Evolutionary conservation across 2,329 filamentous ascomycete species (phyloP).

Genomic region (Akanthomyces uredinophilus): DNA sequence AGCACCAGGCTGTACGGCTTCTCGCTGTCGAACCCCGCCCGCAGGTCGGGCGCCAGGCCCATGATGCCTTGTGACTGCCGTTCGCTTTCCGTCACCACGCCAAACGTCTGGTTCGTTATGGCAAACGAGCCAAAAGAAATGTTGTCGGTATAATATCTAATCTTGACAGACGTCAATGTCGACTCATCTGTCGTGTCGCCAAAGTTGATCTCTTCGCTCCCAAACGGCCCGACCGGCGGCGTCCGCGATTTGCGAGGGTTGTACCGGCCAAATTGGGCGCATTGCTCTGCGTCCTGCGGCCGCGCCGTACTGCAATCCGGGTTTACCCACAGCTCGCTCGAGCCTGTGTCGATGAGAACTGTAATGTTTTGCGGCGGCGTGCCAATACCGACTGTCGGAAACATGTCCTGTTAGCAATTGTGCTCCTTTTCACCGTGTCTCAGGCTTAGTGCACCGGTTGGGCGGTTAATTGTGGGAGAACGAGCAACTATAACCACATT

Average conservation of each 20-base stretch:
- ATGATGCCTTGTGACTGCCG: slow-evolving; percentile 48
- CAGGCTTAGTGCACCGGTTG: neutral
- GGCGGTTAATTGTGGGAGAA: neutral
- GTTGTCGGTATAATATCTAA: slow-evolving; percentile 43
- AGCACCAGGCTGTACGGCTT: slow-evolving; percentile 49
- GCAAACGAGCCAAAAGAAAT: slow-evolving; percentile 41
- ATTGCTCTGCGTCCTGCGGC: slow-evolving; percentile 32
- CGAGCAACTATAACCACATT: neutral
- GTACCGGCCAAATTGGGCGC: slow-evolving; percentile 39
- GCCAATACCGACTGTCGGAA: slow-evolving; percentile 36
- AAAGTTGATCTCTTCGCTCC: slow-evolving; percentile 34
- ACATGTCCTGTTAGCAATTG: neutral
- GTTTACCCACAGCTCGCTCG: slow-evolving; percentile 52
- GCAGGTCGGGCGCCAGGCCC: slow-evolving; percentile 41
- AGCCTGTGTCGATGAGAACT: slow-evolving; percentile 48
- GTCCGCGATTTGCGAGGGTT: slow-evolving; percentile 37
- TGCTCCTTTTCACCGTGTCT: neutral
- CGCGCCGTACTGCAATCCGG: slow-evolving; percentile 40
- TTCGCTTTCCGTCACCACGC: slow-evolving; percentile 40
- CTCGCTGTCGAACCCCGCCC: slow-evolving; percentile 32
- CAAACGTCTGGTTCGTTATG: slow-evolving; percentile 45
- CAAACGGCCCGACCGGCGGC: slow-evolving; percentile 33
- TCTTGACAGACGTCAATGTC: slow-evolving; percentile 34
- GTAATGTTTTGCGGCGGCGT: slow-evolving; percentile 38
- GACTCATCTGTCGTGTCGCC: slow-evolving; percentile 33